Evolutionary conservation across 1,284 basidiomycete species (phyloP).

Genomic region (Irpex lacteus): DNA sequence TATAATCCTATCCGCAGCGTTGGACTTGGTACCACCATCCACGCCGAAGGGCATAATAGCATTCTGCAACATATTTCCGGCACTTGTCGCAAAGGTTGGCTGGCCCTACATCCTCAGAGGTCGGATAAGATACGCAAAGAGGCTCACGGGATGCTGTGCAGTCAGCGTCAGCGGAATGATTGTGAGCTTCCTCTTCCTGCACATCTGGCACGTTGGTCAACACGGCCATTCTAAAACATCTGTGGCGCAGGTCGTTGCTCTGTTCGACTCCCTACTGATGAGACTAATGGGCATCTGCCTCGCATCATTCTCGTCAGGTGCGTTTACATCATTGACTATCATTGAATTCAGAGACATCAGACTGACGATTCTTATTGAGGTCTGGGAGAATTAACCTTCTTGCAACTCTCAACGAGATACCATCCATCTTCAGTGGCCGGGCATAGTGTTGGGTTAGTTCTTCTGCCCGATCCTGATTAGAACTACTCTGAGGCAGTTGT

Average conservation of each 20-base stretch:
- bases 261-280: slow-evolving; percentile 66
- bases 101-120: slow-evolving; percentile 93
- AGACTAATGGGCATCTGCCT: slow-evolving; percentile 85
- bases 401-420: slow-evolving; percentile 90
- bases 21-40: slow-evolving; percentile 88
- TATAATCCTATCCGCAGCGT: slow-evolving; percentile 92
- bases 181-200: slow-evolving; percentile 36
- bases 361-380: slow-evolving; percentile 38
- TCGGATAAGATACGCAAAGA: slow-evolving; percentile 71
- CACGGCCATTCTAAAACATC: neutral
- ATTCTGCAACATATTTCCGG: slow-evolving; percentile 88
- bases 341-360: neutral
- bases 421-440: slow-evolving; percentile 67
- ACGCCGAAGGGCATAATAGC: slow-evolving; percentile 93
- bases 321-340: slow-evolving; percentile 6
- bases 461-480: neutral
- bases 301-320: slow-evolving; percentile 89
- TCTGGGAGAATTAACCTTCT: slow-evolving; percentile 91
- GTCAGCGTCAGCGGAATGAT: slow-evolving; percentile 82
- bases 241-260: slow-evolving; percentile 71
- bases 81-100: slow-evolving; percentile 80
- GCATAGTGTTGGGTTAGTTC: slow-evolving; percentile 63
- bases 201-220: too few relatives aligned
- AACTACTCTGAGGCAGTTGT: slow-evolving; percentile 1
- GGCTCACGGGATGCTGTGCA: slow-evolving; percentile 74